Base-by-base conservation (phyloP, 257 asterid genomes). In the Primulina eburnea region DNA sequence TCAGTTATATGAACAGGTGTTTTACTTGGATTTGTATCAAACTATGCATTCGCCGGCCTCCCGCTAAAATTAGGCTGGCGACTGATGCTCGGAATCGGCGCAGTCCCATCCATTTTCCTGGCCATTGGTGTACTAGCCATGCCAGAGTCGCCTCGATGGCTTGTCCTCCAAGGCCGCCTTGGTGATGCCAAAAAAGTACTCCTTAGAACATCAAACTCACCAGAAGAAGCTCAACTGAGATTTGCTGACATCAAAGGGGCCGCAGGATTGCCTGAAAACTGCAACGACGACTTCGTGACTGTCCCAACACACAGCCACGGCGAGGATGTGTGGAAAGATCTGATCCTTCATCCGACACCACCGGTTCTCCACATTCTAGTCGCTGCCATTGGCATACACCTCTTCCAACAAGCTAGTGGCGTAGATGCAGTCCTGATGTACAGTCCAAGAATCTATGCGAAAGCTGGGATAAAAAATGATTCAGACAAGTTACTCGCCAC, bases 81-180 rank as follows among this genome's bases (percentile, higher is more conserved):
- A n/a, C 8, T 85, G 16, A 85, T 85, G 87, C 82, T 85, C 32
- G 90, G 90, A 2, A 14, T 80, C 2, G 81, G 81, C 20, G 84
- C 82, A 10, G 1, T 85, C 18, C 90, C 90, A 1, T 74, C 87
- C 2, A 9, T 80, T 21, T 28, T 85, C 68, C 73, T 85, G 35
- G 83, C 67, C 7, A 0, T 79, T 0, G 80, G 81, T 4, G 82
- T 82, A 2, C 35, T 85, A 12, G 57, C 55, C 73, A 74, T 85
- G 82, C 85, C 87, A 0, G 87, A 85, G 56, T 85, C 90, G 28
- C 87, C 87, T 6, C 80, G 86, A 10, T 85, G 84, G 87, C 82
- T 85, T 6, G 83, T 82, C 47, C 37, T 82, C 73, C 77, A 85
- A 58, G 85, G 85, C 38, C 83, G 90, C 6, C 79, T 79, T 1